Percentiles rank a stretch among this genome's conserved stretches.
Evolutionary conservation across 2,329 filamentous ascomycete genomes (phyloP).

Genomic region (Microdochium bolleyi): DNA sequence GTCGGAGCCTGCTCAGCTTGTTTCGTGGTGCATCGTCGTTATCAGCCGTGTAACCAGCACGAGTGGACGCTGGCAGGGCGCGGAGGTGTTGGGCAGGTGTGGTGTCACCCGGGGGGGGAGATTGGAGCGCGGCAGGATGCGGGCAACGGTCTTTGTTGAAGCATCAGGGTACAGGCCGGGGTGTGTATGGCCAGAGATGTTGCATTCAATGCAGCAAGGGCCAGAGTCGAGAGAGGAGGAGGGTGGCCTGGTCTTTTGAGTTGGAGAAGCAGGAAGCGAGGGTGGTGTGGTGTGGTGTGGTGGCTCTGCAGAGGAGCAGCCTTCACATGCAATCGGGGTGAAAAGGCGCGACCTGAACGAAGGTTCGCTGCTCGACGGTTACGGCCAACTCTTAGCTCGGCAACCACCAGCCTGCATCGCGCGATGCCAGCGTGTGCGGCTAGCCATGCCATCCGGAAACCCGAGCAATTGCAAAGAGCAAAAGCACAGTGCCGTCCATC

Average conservation of each 20-base stretch:
- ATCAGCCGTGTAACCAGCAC: neutral
- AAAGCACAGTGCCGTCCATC: too few species aligned
- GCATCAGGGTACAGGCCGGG: neutral
- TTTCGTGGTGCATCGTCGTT: neutral
- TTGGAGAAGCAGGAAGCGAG: neutral
- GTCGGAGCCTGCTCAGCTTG: neutral
- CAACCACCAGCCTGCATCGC: neutral
- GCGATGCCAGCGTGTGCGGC: neutral
- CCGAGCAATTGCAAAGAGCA: too few species aligned
- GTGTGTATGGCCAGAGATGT: neutral
- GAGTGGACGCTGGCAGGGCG: neutral
- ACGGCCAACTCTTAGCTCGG: neutral
- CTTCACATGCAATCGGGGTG: neutral
- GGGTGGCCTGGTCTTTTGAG: neutral
- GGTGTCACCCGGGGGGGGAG: neutral
- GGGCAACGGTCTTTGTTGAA: neutral
- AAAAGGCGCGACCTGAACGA: neutral
- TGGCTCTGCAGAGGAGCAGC: neutral
- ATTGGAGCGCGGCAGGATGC: neutral
- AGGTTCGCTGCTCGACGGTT: neutral
- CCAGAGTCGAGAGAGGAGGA: neutral
- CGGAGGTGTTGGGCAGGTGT: neutral
- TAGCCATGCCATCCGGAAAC: too few species aligned
- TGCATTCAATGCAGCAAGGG: neutral
- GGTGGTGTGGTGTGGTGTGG: neutral